phyloP scores from a whole-genome alignment of 352 stramenopile genomes.

The Globisporangium emineosum region DNA sequence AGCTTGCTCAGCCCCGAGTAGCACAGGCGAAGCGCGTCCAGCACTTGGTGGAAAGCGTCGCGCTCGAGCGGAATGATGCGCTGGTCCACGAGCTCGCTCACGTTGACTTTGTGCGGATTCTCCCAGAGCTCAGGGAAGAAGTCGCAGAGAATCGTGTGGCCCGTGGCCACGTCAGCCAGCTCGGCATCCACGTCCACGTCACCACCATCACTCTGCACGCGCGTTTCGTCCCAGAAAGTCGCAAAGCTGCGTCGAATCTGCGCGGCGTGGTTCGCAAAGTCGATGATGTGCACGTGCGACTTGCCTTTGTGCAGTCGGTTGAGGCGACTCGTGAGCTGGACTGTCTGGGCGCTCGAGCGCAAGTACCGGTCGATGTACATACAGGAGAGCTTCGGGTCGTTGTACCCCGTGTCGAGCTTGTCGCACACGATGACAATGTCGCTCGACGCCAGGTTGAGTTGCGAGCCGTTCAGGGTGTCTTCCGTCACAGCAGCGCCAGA shows the following conservation, averaged over 20 bases:
- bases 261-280: slow-evolving; percentile 74
- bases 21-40: slow-evolving; percentile 36
- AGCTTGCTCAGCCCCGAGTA: slow-evolving; percentile 28
- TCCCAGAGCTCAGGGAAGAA: slow-evolving; percentile 33
- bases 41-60: slow-evolving; percentile 54
- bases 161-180: slow-evolving; percentile 31
- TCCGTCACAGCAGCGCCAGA: slow-evolving; percentile 43
- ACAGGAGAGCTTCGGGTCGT: slow-evolving; percentile 61
- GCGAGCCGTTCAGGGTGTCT: slow-evolving; percentile 58
- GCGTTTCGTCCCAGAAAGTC: slow-evolving; percentile 47
- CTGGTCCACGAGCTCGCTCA: slow-evolving; percentile 24
- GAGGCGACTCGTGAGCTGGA: slow-evolving; percentile 81
- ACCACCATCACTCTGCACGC: slow-evolving; percentile 16
- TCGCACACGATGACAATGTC: slow-evolving; percentile 84
- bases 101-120: not conserved
- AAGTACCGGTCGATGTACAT: slow-evolving; percentile 87
- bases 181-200: slow-evolving; percentile 29
- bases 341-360: slow-evolving; percentile 54
- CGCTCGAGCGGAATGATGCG: slow-evolving; percentile 39
- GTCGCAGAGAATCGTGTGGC: slow-evolving; percentile 40
- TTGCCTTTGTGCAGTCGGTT: slow-evolving; percentile 71
- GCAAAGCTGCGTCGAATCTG: slow-evolving; percentile 57
- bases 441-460: slow-evolving; percentile 45
- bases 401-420: slow-evolving; percentile 86
- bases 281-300: slow-evolving; percentile 42